These are phyloP conservation scores for Penstemon eatonii DNA, from an alignment of 257 asterid genomes.

Conservation along the genomic window DNA sequence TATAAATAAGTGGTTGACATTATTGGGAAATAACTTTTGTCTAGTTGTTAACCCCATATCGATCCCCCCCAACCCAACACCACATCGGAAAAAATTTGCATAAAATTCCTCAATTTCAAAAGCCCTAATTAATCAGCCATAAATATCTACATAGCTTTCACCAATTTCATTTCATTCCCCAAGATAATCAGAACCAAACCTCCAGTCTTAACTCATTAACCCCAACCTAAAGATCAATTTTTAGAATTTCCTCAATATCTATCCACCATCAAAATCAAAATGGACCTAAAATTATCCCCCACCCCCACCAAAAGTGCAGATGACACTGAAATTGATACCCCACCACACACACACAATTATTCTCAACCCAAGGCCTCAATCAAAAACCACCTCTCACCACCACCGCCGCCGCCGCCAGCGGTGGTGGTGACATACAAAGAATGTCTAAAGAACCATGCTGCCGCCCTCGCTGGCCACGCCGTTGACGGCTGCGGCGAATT, in stretches of 20 bases:
- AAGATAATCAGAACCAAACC: conserved; percentile 20
- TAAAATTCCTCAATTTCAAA: conserved; percentile 26
- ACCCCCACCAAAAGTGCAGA: conserved; percentile 47
- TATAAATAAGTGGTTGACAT: conserved; percentile 59
- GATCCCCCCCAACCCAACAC: conserved; percentile 10
- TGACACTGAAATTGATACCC: conserved; percentile 59
- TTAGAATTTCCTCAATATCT: conserved; percentile 4
- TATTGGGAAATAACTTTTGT: conserved; percentile 50
- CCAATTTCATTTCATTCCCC: conserved; percentile 10
- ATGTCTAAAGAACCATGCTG: conserved; percentile 83
- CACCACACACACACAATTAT: conserved; percentile 47
- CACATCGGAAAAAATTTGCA: conserved; percentile 13
- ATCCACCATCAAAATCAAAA: conserved; percentile 35
- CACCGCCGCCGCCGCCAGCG: conserved; percentile 27
- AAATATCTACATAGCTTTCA: conserved; percentile 19
- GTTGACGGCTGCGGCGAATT: conserved; percentile 90
- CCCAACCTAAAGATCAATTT: conserved; percentile 29
- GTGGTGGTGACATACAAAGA: conserved; percentile 37
- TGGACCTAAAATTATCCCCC: conserved; percentile 47
- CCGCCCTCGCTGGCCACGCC: conserved; percentile 62
- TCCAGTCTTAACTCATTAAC: conserved; percentile 18
- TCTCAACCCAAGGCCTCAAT: neutral
- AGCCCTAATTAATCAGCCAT: conserved; percentile 35
- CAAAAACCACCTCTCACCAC: conserved; percentile 26
- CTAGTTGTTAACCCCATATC: conserved; percentile 31